Conservation (phyloP, 305 asterid genomes). For the Fraxinus xanthoxyloides region DNA sequence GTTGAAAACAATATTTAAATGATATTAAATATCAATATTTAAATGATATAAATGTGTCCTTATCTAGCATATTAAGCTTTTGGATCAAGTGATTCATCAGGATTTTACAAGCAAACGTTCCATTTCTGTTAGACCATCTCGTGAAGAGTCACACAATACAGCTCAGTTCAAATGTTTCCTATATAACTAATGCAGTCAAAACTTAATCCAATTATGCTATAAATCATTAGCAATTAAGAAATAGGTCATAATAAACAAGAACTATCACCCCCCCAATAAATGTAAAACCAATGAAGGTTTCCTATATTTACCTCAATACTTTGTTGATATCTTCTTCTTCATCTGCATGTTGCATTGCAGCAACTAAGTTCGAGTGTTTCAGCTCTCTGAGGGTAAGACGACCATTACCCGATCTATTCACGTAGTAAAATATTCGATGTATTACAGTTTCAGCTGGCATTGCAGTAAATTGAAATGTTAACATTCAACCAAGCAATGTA, state of each 20-base stretch:
- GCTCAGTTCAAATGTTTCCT: conserved; percentile 3
- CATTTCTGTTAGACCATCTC: neutral
- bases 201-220: neutral
- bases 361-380: conserved; percentile 75
- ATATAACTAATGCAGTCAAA: conserved; percentile 10
- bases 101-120: conserved; percentile 6
- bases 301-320: conserved; percentile 71
- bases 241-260: neutral
- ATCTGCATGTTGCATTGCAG: conserved; percentile 98
- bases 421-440: conserved; percentile 96
- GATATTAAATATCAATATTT: neutral
- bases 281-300: conserved; percentile 13
- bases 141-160: neutral
- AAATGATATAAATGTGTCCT: neutral
- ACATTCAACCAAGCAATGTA: conserved; percentile 25
- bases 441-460: conserved; percentile 97
- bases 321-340: conserved; percentile 99
- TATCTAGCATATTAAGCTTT: neutral
- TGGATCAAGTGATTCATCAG: neutral
- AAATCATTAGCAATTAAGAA: conserved; percentile 14
- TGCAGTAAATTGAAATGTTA: conserved; percentile 47
- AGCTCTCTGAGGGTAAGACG: conserved; percentile 92
- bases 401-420: conserved; percentile 87
- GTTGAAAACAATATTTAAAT: neutral
- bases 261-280: neutral